Percentiles rank a stretch among this genome's conserved stretches.
These are phyloP conservation scores for Stenogyne calaminthoides DNA, from an alignment of 305 asterid genomes.

Conservation along the genomic window DNA sequence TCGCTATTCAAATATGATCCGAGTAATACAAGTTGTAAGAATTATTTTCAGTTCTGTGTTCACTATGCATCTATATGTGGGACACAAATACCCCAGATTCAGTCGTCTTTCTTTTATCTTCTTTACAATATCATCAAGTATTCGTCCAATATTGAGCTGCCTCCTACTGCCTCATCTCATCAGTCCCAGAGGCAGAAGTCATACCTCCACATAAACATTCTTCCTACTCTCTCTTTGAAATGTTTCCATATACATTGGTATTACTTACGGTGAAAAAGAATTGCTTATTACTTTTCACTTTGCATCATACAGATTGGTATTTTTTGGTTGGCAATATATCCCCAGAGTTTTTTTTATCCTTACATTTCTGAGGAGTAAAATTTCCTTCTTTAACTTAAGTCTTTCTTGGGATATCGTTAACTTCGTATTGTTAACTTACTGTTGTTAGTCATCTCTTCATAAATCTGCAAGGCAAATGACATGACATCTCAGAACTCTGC, in stretches of 20 bases:
- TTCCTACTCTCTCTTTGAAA: background rate
- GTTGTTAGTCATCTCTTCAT: background rate
- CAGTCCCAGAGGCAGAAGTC: background rate
- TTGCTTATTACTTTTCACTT: background rate
- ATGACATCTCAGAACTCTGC: background rate
- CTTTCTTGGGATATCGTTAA: background rate
- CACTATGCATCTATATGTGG: background rate
- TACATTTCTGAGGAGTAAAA: background rate
- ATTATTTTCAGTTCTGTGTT: slow-evolving; percentile 1
- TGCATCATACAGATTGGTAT: background rate
- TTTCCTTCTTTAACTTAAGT: background rate
- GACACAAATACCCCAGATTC: background rate
- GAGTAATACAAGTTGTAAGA: slow-evolving; percentile 11
- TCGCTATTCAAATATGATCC: background rate
- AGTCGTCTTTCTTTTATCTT: background rate
- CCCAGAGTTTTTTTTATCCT: background rate
- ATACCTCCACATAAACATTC: background rate
- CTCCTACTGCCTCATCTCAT: background rate
- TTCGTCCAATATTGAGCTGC: background rate
- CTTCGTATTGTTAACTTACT: background rate
- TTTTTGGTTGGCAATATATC: background rate
- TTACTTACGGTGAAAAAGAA: background rate
- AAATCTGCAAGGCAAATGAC: background rate
- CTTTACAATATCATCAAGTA: background rate
- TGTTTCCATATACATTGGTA: background rate